phyloP scores from a whole-genome alignment of 2,329 filamentous ascomycete genomes.

The Fusarium palustre region DNA sequence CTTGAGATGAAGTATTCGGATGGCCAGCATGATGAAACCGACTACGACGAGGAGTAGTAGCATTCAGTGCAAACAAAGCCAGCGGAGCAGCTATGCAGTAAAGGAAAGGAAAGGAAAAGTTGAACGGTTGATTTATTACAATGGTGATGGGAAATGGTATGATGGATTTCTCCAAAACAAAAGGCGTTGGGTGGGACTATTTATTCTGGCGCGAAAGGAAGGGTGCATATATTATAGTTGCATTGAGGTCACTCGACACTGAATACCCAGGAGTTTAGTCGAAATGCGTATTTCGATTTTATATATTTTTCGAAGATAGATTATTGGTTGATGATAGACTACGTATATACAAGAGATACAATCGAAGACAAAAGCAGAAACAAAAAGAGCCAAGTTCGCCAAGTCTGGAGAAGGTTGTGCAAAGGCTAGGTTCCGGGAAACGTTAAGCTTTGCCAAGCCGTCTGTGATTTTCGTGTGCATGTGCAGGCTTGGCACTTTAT shows the following conservation, averaged over 20 bases:
- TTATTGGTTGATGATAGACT: background rate
- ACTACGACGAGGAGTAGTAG: slow-evolving; percentile 40
- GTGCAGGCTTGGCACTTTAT: slow-evolving; percentile 41
- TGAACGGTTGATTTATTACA: slow-evolving; percentile 37
- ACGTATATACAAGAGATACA: background rate
- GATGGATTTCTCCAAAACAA: slow-evolving; percentile 25
- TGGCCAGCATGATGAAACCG: slow-evolving; percentile 46
- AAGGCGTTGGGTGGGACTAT: slow-evolving; percentile 34
- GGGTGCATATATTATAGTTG: slow-evolving; percentile 20
- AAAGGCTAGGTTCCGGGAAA: slow-evolving; percentile 36
- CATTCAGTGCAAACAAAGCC: background rate
- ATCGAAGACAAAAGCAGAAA: background rate
- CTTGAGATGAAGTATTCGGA: slow-evolving; percentile 72
- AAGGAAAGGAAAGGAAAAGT: slow-evolving; percentile 23
- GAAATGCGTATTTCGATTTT: background rate
- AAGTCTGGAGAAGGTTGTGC: slow-evolving; percentile 38
- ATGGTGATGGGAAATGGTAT: slow-evolving; percentile 11
- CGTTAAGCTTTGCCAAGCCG: slow-evolving; percentile 51
- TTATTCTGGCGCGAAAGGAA: slow-evolving; percentile 24
- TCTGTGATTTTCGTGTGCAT: slow-evolving; percentile 22
- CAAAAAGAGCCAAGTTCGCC: slow-evolving; percentile 22
- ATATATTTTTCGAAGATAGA: background rate
- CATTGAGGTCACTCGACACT: slow-evolving; percentile 40
- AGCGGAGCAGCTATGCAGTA: background rate
- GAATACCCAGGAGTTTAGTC: slow-evolving; percentile 46